These are phyloP conservation scores for Aspergillus tamarii DNA, from an alignment of 2,329 filamentous ascomycete species.

Conservation along the genomic window DNA sequence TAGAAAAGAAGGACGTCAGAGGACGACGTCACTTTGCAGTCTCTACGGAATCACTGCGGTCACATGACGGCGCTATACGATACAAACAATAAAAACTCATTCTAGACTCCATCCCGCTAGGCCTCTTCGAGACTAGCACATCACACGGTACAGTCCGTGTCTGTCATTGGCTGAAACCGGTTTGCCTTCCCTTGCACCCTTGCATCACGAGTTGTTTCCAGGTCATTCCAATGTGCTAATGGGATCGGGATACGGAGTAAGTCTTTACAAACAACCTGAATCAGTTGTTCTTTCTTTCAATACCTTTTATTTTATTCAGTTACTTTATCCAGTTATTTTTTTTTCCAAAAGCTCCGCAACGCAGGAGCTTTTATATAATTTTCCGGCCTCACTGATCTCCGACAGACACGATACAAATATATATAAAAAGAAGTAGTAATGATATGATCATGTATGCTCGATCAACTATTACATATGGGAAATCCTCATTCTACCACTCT, in stretches of 20 bases:
- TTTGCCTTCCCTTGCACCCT: not conserved
- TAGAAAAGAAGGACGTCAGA: not conserved
- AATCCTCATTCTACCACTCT: not conserved
- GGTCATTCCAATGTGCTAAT: not conserved
- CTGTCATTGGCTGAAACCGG: not conserved
- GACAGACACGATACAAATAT: no score
- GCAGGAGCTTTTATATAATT: no score
- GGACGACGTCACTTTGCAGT: slow-evolving; percentile 3
- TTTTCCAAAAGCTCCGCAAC: no score
- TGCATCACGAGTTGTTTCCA: not conserved
- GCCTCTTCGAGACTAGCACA: not conserved
- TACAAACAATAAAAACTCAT: not conserved
- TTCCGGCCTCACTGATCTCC: no score
- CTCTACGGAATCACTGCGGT: not conserved
- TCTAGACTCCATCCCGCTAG: not conserved
- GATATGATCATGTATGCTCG: no score
- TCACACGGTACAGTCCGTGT: not conserved
- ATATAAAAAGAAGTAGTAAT: no score
- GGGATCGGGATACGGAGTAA: not conserved
- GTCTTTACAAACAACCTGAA: no score
- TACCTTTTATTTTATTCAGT: no score
- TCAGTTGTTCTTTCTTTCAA: no score
- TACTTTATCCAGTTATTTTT: no score
- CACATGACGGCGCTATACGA: not conserved
- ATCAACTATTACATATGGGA: no score